A percentile compares a stretch with the other conserved stretches of the same genome.
These are phyloP conservation scores for Phytophthora litchii DNA, from an alignment of 352 stramenopile species.

Conservation along the genomic window DNA sequence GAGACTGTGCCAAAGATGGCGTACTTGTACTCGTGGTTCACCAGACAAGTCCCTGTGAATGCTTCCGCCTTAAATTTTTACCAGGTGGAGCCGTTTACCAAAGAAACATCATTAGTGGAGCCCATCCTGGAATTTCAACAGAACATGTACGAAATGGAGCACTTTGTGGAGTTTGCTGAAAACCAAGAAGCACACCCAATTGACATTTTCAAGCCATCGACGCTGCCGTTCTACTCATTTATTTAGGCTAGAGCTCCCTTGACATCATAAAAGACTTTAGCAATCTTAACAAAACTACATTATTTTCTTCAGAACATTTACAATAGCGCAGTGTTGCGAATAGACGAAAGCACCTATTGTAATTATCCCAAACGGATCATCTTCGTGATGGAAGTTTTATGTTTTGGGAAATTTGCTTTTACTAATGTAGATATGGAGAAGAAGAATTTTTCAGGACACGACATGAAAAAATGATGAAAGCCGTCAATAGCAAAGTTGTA, in stretches of 20 bases:
- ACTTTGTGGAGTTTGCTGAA: constrained; percentile 73
- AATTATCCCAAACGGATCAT: too few relatives aligned
- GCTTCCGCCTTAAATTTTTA: constrained; percentile 26
- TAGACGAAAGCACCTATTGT: too few relatives aligned
- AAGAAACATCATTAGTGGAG: constrained; percentile 15
- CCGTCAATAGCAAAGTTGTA: too few relatives aligned
- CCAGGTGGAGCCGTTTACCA: constrained; percentile 30
- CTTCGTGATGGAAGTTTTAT: too few relatives aligned
- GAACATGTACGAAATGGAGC: constrained; percentile 36
- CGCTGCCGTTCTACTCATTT: constrained; percentile 39
- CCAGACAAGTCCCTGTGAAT: constrained; percentile 27
- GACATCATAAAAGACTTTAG: too few relatives aligned
- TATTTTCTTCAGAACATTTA: too few relatives aligned
- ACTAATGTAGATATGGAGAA: constrained; percentile 4
- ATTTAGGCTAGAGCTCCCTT: too few relatives aligned
- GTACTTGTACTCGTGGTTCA: constrained; percentile 40
- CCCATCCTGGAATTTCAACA: constrained; percentile 37
- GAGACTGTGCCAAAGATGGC: constrained; percentile 27
- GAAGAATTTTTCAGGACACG: not conserved
- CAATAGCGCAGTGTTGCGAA: too few relatives aligned
- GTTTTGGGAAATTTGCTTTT: too few relatives aligned
- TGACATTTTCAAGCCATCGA: constrained; percentile 37
- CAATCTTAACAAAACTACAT: too few relatives aligned
- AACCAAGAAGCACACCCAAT: constrained; percentile 89
- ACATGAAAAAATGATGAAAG: not conserved